Evolutionary conservation across 305 asterid genomes (phyloP).

Genomic region (Fraxinus ornus): DNA sequence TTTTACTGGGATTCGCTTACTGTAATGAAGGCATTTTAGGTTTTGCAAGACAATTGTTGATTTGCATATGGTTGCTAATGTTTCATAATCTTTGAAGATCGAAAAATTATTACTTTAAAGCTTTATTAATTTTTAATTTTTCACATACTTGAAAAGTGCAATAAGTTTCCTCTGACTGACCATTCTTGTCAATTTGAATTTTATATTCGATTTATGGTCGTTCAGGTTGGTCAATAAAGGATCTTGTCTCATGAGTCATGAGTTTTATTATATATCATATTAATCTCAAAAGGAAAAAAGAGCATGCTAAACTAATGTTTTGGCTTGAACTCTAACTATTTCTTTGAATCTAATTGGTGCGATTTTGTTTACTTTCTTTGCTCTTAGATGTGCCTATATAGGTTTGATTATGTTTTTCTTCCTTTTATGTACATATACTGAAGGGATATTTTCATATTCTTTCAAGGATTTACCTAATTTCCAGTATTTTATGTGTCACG

Average conservation of each 20-base stretch:
- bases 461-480: background rate
- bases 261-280: background rate
- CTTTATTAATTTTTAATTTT: background rate
- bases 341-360: background rate
- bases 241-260: background rate
- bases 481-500: background rate
- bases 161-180: background rate
- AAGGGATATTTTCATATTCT: background rate
- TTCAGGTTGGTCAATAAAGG: background rate
- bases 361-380: background rate
- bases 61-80: background rate
- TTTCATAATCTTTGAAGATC: background rate
- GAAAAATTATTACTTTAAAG: background rate
- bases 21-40: background rate
- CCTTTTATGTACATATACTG: background rate
- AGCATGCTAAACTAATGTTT: background rate
- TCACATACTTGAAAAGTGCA: background rate
- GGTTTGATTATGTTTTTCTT: background rate
- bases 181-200: background rate
- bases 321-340: background rate
- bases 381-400: background rate
- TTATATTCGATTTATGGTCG: background rate
- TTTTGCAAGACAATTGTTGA: background rate
- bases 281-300: background rate
- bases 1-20: background rate